Evolutionary conservation across 2,329 filamentous ascomycete genomes (phyloP).

Genomic region (Aspergillus cejpii): DNA sequence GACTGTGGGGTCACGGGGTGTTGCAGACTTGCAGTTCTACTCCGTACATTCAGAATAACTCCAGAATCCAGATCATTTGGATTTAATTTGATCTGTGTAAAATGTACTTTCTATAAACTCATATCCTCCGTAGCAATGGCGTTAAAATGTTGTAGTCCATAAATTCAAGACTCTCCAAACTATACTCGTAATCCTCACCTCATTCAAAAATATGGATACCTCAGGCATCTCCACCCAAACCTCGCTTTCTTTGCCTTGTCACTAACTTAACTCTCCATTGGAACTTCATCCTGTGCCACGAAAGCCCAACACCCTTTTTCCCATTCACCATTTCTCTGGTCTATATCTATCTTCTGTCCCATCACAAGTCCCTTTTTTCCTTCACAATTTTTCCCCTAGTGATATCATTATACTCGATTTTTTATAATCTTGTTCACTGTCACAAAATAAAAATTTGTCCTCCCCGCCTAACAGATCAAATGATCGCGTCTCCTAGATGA

Average conservation of each 20-base stretch:
- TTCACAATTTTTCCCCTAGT: conserved; percentile 6
- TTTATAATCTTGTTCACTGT: conserved; percentile 7
- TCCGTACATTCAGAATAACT: too few species aligned
- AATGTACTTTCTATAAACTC: too few species aligned
- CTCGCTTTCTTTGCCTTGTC: conserved; percentile 24
- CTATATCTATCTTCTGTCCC: conserved; percentile 9
- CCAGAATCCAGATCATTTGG: too few species aligned
- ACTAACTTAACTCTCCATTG: conserved; percentile 18
- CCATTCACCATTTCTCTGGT: conserved; percentile 17
- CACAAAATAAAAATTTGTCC: conserved; percentile 31
- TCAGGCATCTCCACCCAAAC: conserved; percentile 18
- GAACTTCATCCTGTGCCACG: conserved; percentile 25
- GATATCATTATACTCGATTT: conserved; percentile 7
- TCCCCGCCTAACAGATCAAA: conserved; percentile 40
- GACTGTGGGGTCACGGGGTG: background rate
- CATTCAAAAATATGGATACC: too few species aligned
- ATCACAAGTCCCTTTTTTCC: conserved; percentile 9
- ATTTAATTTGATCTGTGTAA: background rate
- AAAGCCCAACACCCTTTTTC: conserved; percentile 23
- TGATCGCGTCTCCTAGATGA: conserved; percentile 52
- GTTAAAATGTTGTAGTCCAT: too few species aligned
- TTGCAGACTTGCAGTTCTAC: too few species aligned
- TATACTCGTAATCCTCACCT: too few species aligned
- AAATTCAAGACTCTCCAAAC: too few species aligned
- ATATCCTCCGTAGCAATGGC: too few species aligned